Evolutionary conservation across 192 early-diverging fungal genomes (phyloP).

Genomic region (Backusella sp.): DNA sequence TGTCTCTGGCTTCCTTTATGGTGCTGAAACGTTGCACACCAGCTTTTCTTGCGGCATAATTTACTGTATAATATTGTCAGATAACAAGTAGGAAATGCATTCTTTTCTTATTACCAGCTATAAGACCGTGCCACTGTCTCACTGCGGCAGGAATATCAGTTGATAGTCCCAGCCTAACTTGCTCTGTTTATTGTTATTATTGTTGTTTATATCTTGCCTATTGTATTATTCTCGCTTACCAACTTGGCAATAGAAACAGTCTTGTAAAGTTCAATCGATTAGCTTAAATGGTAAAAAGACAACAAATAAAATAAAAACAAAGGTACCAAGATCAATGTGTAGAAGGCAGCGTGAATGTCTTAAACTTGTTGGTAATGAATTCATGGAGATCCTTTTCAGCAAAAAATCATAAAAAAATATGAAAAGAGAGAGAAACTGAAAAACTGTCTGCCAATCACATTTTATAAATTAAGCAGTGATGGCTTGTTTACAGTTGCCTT

Average conservation of each 20-base stretch:
- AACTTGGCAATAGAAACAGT: slow-evolving; percentile 81
- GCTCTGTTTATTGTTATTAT: slow-evolving; percentile 42
- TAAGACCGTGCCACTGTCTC: slow-evolving; percentile 88
- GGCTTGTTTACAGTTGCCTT: no score
- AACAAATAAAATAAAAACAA: background rate
- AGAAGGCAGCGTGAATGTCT: slow-evolving; percentile 28
- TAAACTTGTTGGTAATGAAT: slow-evolving; percentile 27
- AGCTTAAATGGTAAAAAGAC: background rate
- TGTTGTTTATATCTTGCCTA: background rate
- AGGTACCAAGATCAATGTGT: slow-evolving; percentile 47
- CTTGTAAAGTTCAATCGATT: slow-evolving; percentile 16
- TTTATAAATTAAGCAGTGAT: background rate
- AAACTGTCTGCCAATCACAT: background rate
- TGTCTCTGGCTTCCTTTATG: slow-evolving; percentile 48
- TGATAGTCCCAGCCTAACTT: slow-evolving; percentile 67
- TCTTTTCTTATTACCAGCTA: slow-evolving; percentile 49
- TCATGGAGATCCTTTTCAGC: background rate
- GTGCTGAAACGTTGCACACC: slow-evolving; percentile 72
- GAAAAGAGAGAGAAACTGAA: background rate
- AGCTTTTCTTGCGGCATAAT: slow-evolving; percentile 79
- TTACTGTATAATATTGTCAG: slow-evolving; percentile 43
- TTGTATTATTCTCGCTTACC: slow-evolving; percentile 46
- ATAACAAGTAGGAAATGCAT: no score
- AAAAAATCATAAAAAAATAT: background rate
- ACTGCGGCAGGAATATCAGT: slow-evolving; percentile 73